A percentile compares a stretch with the other conserved stretches of the same genome.
Evolutionary conservation across 1,139 yeast genomes (phyloP).

Genomic region (Candida smagusa): DNA sequence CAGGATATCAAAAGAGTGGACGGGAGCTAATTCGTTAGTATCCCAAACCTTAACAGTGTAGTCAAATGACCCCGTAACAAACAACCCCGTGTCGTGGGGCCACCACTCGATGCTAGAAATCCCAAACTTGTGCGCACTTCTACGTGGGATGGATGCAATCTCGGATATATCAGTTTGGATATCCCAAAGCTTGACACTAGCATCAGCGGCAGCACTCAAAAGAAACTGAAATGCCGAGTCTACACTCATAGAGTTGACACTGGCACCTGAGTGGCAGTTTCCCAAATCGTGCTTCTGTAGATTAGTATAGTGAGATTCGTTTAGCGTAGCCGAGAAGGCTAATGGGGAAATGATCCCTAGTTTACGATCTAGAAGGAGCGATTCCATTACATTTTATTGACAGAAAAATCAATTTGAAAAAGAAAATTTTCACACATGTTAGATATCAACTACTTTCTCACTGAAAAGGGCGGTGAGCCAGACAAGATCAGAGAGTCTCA

Average conservation of each 20-base stretch:
- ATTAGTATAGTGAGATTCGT: constrained; percentile 39
- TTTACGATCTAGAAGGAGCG: constrained; percentile 34
- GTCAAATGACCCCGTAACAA: constrained; percentile 79
- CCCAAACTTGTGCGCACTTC: constrained; percentile 66
- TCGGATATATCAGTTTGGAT: constrained; percentile 20
- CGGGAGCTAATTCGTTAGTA: constrained; percentile 59
- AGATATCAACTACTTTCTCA: constrained; percentile 86
- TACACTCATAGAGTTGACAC: constrained; percentile 65
- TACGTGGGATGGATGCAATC: constrained; percentile 48
- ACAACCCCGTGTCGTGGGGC: constrained; percentile 86
- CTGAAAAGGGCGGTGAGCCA: constrained; percentile 96
- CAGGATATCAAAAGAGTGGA: constrained; percentile 58
- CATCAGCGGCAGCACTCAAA: constrained; percentile 76
- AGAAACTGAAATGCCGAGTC: constrained; percentile 54
- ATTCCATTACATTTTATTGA: constrained; percentile 26
- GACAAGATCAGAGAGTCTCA: constrained; percentile 84
- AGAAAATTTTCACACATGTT: constrained; percentile 50
- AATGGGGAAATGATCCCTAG: constrained; percentile 27
- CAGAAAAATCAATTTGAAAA: neutral
- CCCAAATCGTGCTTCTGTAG: constrained; percentile 23
- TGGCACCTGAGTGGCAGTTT: constrained; percentile 41
- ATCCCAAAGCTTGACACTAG: constrained; percentile 66
- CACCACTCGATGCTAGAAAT: constrained; percentile 81
- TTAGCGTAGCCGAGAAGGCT: constrained; percentile 36
- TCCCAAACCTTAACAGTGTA: constrained; percentile 81